Evolutionary conservation across 441 rosid species (phyloP), one percentile per base, ranked within the genome.

Genomic region (Euphorbia corollata): DNA sequence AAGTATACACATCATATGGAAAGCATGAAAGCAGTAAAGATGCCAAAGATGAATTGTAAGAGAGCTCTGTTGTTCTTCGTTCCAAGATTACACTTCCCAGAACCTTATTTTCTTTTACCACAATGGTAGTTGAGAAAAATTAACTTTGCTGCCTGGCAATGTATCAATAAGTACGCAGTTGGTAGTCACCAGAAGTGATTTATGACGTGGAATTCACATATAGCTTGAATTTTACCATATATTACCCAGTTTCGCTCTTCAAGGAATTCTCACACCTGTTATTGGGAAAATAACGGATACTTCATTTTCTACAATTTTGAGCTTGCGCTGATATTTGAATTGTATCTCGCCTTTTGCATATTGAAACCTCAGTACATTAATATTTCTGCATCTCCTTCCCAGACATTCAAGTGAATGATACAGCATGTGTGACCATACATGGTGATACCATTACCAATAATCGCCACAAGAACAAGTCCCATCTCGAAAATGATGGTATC

Each of bases 381-480:
- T 12, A 5, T 15, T 27, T 36, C 32, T 20, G 1, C 13, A 54
- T 3, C 30, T 6, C 5, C 30, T 6, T 7, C 3, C 12, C 30
- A 54, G 4, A 20, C 58, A 47, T 47, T 41, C 47, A 12, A 16
- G 51, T 47, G 51, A 47, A 47, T 11, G 18, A 55, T 55, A 16
- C 57, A 53, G 57, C 57, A 53, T 19, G 54, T 15, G 27, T 20
- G 23, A 19, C 23, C 27, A 19, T 9, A 53, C 57, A 53, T 53
- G 57, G 57, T 23, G 13, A n/a, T n/a, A 19, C 43, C 69, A 59
- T 79, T 75, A 84, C 89, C 92, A 84, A n/a, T 83, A 89, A 77
- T 89, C 96, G 1, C 87, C 78, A 69, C 90, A 85, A 4, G 90
- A 89, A 77, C 92, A 89, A 59, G 69, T 63, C 51, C 94, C 96